Percentiles rank a stretch among this genome's conserved stretches.
phyloP scores from a whole-genome alignment of 306 rosid species.

The Cicer bijugum region DNA sequence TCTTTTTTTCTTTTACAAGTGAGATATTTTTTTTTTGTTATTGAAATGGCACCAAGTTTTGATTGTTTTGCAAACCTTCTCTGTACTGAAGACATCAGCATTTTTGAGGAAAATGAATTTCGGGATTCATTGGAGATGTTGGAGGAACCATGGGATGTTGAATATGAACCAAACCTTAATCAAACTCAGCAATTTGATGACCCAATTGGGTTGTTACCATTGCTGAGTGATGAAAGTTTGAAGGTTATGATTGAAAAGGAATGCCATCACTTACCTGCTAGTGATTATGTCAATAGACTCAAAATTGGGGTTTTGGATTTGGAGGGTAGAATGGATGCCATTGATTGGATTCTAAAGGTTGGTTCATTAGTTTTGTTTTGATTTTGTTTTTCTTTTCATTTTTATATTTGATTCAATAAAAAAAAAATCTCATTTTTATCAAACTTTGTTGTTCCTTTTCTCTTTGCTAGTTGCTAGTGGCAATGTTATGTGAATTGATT shows the following conservation, averaged over 20 bases:
- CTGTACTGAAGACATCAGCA: slow-evolving; percentile 65
- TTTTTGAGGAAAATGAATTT: slow-evolving; percentile 62
- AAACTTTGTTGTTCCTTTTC: background rate
- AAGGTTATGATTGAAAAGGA: slow-evolving; percentile 65
- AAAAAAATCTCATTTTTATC: background rate
- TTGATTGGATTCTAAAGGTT: slow-evolving; percentile 87
- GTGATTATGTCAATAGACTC: slow-evolving; percentile 63
- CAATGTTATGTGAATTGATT: background rate
- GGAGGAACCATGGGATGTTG: slow-evolving; percentile 48
- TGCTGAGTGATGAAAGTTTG: slow-evolving; percentile 70
- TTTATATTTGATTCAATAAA: background rate
- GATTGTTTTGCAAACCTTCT: slow-evolving; percentile 72
- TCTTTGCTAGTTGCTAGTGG: background rate
- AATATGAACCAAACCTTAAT: slow-evolving; percentile 43
- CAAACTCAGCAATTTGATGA: slow-evolving; percentile 42
- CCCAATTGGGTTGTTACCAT: slow-evolving; percentile 51
- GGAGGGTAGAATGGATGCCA: slow-evolving; percentile 68
- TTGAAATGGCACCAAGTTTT: slow-evolving; percentile 84
- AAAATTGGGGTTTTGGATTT: slow-evolving; percentile 70
- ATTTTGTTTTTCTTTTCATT: slow-evolving; percentile 31
- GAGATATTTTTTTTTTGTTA: background rate
- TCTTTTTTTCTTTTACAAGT: background rate
- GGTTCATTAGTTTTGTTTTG: slow-evolving; percentile 38
- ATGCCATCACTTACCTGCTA: slow-evolving; percentile 59
- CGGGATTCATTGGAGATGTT: slow-evolving; percentile 44